phyloP scores from a whole-genome alignment of 2,329 filamentous ascomycete genomes.

The Xylariaceae sp. region DNA sequence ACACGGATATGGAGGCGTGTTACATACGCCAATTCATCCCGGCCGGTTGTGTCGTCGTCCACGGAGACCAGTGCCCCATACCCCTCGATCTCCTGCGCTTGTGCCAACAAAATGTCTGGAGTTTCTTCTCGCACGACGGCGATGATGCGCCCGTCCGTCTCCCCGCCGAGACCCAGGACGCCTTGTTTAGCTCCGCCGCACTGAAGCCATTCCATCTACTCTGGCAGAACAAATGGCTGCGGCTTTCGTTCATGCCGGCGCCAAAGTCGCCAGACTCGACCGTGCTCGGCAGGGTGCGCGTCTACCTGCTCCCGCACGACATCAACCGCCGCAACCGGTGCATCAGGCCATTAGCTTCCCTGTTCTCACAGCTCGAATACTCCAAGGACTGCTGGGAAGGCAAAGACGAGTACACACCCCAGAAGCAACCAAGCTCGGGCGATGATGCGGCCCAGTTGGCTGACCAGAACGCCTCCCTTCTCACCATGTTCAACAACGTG shows the following conservation, averaged over 20 bases:
- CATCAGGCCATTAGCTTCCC: conserved; percentile 33
- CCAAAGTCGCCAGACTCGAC: conserved; percentile 5
- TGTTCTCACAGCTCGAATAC: conserved; percentile 50
- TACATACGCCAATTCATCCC: conserved; percentile 29
- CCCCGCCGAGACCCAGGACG: conserved; percentile 17
- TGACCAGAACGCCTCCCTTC: conserved; percentile 45
- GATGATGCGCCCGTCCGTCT: conserved; percentile 9
- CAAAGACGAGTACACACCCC: conserved; percentile 11
- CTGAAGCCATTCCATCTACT: conserved; percentile 23
- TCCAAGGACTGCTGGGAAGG: conserved; percentile 50
- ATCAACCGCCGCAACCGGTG: conserved; percentile 45
- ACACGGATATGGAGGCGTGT: conserved; percentile 8
- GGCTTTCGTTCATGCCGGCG: conserved; percentile 30
- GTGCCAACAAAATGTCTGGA: conserved; percentile 18
- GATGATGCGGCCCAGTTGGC: conserved; percentile 24
- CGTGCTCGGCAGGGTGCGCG: conserved; percentile 32
- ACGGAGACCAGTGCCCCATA: conserved; percentile 10
- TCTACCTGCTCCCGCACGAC: conserved; percentile 62
- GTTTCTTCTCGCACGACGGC: conserved; percentile 15
- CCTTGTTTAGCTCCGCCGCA: conserved; percentile 19
- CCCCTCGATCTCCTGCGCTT: conserved; percentile 9
- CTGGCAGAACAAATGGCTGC: conserved; percentile 33
- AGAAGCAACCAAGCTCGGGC: conserved; percentile 7
- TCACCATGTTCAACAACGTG: conserved; percentile 66
- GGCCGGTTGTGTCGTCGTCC: conserved; percentile 30